Evolutionary conservation across 2,329 filamentous ascomycete species (phyloP), one percentile per base, ranked within the genome.

Genomic region (Pseudocercospora crystallina): DNA sequence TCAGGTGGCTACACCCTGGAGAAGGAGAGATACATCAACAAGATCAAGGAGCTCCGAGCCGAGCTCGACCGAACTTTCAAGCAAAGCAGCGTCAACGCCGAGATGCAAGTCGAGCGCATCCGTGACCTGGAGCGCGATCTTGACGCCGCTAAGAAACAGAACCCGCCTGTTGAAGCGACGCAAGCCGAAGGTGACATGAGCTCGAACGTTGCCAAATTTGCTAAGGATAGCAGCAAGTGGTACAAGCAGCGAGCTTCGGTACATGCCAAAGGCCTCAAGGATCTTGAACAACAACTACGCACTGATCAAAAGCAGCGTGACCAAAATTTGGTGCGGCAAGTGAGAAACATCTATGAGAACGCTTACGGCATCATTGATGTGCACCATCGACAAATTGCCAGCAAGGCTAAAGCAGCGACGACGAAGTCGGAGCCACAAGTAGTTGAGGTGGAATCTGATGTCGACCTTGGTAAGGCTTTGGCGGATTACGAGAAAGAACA

Each of bases 301-400:
- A 26, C 39, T n/a, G 40, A 15, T 30, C 40, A 40, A 36, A 38
- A 38, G 8, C 29, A 14, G 26, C 51, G 56, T 9, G 67, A 72
- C 41, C 62, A 62, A 41, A 59, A 60, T 5, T 61, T 76, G 11
- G 63, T 71, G 12, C 57, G 61, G 7, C 68, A 74, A 53, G 63
- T 76, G 14, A 64, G 66, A 33, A 62, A 61, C 14, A 73, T 76
- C 41, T 75, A 76, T 55, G 73, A 76, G 57, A 64, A 70, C 33
- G 51, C 56, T 8, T 76, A 75, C 51, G 73, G 73, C 14, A 65
- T 57, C 5, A 74, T 75, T 41, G 62, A 64, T 40, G 47, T 54
- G 14, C 38, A 57, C 15, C 65, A 68, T 48, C 56, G 54, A 33
- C 65, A 67, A 35, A 37, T 30, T 14, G 33, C 17, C 15, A 20